Conservation (phyloP, 2,329 filamentous ascomycete species). For the Lachnellula suecica region DNA sequence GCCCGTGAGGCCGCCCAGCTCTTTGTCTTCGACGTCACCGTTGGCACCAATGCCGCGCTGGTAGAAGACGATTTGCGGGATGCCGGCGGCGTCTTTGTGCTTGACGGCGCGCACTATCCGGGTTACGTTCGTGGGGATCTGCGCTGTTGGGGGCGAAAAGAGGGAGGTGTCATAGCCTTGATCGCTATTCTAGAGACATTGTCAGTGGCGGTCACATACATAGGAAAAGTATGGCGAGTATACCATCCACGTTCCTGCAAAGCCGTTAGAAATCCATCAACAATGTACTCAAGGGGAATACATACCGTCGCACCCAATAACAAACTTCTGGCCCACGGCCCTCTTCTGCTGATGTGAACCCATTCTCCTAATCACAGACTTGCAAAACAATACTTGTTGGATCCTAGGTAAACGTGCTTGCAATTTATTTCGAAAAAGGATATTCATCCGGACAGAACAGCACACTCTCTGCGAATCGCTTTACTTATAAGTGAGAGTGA, state of each 20-base stretch:
- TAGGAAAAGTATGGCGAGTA: neutral
- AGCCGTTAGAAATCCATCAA: neutral
- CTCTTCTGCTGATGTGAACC: too few relatives aligned
- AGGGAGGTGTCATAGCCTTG: slow-evolving; percentile 13
- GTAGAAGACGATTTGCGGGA: slow-evolving; percentile 58
- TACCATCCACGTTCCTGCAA: slow-evolving; percentile 25
- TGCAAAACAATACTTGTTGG: too few relatives aligned
- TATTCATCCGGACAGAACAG: too few relatives aligned
- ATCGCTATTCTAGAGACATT: slow-evolving; percentile 17
- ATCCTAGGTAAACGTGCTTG: too few relatives aligned
- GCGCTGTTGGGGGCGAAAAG: slow-evolving; percentile 11
- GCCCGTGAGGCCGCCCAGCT: slow-evolving; percentile 54
- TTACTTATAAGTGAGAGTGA: too few relatives aligned
- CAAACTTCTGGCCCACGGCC: slow-evolving; percentile 17
- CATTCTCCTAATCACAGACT: slow-evolving; percentile 1
- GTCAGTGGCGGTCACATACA: neutral
- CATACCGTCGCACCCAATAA: slow-evolving; percentile 26
- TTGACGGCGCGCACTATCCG: slow-evolving; percentile 57
- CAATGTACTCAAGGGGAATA: neutral
- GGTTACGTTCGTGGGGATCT: slow-evolving; percentile 55
- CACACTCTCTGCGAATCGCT: too few relatives aligned
- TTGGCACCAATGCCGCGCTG: slow-evolving; percentile 59
- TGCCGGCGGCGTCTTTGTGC: slow-evolving; percentile 47
- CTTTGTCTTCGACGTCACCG: slow-evolving; percentile 44
- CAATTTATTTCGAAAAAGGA: too few relatives aligned